phyloP scores from a whole-genome alignment of 2,329 filamentous ascomycete genomes.

The Pseudogymnoascus sp. region DNA sequence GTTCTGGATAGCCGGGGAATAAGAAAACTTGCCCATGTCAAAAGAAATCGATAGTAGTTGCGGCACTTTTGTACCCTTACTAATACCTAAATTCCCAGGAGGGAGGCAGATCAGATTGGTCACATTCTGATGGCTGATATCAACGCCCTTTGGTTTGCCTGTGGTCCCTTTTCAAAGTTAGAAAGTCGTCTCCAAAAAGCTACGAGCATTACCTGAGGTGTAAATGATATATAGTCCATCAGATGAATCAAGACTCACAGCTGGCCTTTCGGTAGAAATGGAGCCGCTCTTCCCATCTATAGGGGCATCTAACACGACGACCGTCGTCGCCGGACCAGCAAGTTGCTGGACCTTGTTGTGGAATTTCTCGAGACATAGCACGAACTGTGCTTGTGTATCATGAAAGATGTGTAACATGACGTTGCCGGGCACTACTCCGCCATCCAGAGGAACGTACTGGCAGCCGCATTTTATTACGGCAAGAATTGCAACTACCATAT shows the following conservation, averaged over 20 bases:
- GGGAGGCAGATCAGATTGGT: slow-evolving; percentile 43
- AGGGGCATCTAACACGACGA: slow-evolving; percentile 14
- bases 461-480: slow-evolving; percentile 48
- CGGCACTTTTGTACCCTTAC: slow-evolving; percentile 41
- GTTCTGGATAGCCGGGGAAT: neutral
- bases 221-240: slow-evolving; percentile 20
- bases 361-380: slow-evolving; percentile 38
- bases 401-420: slow-evolving; percentile 41
- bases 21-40: slow-evolving; percentile 45
- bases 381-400: slow-evolving; percentile 36
- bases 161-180: slow-evolving; percentile 35
- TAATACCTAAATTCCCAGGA: slow-evolving; percentile 43
- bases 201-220: slow-evolving; percentile 30
- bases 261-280: slow-evolving; percentile 7
- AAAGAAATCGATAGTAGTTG: slow-evolving; percentile 51
- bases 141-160: slow-evolving; percentile 49
- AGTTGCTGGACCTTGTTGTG: slow-evolving; percentile 22
- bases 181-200: slow-evolving; percentile 30
- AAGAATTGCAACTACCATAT: slow-evolving; percentile 49
- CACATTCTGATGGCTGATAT: slow-evolving; percentile 47
- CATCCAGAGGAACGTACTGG: slow-evolving; percentile 52
- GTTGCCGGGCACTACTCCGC: slow-evolving; percentile 40
- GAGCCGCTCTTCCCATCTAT: neutral
- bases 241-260: slow-evolving; percentile 9
- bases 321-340: slow-evolving; percentile 7